Base-by-base conservation (phyloP, 2,329 filamentous ascomycete genomes). In the Cladosporium austrohemisphaericum region DNA sequence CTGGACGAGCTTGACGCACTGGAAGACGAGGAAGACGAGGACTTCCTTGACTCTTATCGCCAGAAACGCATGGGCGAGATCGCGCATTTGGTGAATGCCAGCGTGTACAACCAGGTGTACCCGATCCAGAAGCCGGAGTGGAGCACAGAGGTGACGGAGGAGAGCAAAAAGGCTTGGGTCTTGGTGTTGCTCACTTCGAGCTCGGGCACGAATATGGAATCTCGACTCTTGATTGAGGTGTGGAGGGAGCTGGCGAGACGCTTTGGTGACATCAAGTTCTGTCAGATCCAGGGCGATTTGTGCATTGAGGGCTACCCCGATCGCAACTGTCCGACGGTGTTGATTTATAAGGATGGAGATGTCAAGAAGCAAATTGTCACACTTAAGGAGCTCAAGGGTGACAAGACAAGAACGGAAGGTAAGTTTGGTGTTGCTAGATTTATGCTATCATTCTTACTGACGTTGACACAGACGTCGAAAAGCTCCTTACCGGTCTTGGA, bases 241-340 rank as follows among this genome's bases (percentile, higher is more conserved):
- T 98, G 92, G 91, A 78, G 85, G 28, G 83, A 90, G 62, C 78
- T 93, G 32, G 92, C 93, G 1, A 72, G 71, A 52, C 89, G 92
- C 62, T 98, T 90, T 64, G 89, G 90, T 16, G 92, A 98, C 57
- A 76, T 98, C 68, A 98, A 98, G 71, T 98, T 98, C 70, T 97
- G 92, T 68, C 88, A 97, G 72, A 97, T 98, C 59, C 81, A 85
- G 59, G 93, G 85, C 5, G 84, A 89, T 64, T 82, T 96, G 72
- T 95, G 93, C 51, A 96, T 98, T 59, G 93, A 97, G 67, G 89
- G 89, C 32, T 98, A 98, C 68, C 93, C 93, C 1, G 93, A 97
- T 62, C 79, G 80, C 50, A 98, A 98, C 67, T 95, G 90, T 51
- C 93, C 93, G 1, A 98, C 93, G 0, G 89, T 98, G 28, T 66